Conservation (phyloP, 164 flowering plant species). For the Sextonia rubra region DNA sequence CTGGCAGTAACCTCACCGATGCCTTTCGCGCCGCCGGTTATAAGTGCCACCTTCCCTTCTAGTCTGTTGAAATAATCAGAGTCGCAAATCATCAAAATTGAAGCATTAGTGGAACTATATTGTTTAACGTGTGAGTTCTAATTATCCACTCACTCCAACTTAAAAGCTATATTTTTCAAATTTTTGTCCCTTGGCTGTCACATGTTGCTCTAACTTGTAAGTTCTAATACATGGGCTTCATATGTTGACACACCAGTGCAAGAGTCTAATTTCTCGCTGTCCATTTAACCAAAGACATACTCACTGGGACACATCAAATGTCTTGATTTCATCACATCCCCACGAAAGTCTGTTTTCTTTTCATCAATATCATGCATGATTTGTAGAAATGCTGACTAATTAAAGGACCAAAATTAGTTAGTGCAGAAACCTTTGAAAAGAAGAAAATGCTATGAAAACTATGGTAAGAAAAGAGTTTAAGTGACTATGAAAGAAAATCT, state of each 20-base stretch:
- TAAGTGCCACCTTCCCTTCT: conserved; percentile 18
- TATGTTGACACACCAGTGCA: background rate
- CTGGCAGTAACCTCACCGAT: conserved; percentile 10
- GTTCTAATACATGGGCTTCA: background rate
- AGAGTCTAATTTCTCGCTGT: background rate
- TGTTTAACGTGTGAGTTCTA: background rate
- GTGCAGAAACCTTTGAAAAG: background rate
- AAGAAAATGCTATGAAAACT: background rate
- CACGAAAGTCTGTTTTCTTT: too few species aligned
- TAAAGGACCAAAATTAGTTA: background rate
- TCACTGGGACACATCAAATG: too few species aligned
- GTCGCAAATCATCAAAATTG: background rate
- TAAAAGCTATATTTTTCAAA: background rate
- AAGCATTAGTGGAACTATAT: background rate
- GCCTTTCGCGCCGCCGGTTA: conserved; percentile 17
- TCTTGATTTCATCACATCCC: too few species aligned
- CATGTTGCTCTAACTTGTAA: background rate
- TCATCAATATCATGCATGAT: too few species aligned
- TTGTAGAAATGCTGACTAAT: too few species aligned
- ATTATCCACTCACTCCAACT: background rate
- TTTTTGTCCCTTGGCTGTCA: background rate
- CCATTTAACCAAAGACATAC: too few species aligned
- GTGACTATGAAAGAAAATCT: too few species aligned
- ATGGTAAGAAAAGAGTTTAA: background rate
- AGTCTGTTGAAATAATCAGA: conserved; percentile 6